Evolutionary conservation across 2,329 filamentous ascomycete genomes (phyloP).

Genomic region (Claviceps pazoutovae): DNA sequence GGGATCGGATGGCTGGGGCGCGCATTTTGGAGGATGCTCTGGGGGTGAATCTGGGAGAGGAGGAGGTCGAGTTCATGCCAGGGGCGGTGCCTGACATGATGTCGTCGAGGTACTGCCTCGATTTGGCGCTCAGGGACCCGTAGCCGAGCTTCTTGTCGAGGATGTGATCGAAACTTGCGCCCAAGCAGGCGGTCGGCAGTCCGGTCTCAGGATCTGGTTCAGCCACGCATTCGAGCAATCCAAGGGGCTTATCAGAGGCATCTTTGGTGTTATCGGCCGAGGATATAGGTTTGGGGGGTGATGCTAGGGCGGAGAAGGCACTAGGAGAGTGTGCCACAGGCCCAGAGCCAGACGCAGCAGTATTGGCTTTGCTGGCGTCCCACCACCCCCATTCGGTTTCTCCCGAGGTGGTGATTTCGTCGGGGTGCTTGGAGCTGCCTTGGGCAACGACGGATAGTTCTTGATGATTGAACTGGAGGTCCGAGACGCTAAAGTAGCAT

Average conservation of each 20-base stretch:
- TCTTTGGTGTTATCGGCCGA: neutral
- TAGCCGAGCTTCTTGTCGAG: constrained; percentile 4
- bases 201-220: neutral
- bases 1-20: neutral
- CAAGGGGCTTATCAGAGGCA: neutral
- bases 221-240: neutral
- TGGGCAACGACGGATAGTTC: constrained; percentile 8
- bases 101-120: constrained; percentile 7
- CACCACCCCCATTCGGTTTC: constrained; percentile 16
- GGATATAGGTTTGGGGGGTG: neutral
- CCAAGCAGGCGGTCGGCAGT: constrained; percentile 4
- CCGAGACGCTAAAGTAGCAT: constrained; percentile 16
- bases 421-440: constrained; percentile 11
- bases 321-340: neutral
- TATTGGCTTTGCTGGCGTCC: constrained; percentile 5
- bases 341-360: neutral
- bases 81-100: neutral
- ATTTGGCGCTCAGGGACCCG: constrained; percentile 4
- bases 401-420: constrained; percentile 10
- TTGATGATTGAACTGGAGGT: constrained; percentile 8
- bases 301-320: neutral
- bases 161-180: constrained; percentile 3
- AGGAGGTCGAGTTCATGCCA: neutral
- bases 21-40: neutral
- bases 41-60: neutral